These are phyloP conservation scores for Celoporthe dispersa DNA, from an alignment of 2,329 filamentous ascomycete species.

Conservation along the genomic window DNA sequence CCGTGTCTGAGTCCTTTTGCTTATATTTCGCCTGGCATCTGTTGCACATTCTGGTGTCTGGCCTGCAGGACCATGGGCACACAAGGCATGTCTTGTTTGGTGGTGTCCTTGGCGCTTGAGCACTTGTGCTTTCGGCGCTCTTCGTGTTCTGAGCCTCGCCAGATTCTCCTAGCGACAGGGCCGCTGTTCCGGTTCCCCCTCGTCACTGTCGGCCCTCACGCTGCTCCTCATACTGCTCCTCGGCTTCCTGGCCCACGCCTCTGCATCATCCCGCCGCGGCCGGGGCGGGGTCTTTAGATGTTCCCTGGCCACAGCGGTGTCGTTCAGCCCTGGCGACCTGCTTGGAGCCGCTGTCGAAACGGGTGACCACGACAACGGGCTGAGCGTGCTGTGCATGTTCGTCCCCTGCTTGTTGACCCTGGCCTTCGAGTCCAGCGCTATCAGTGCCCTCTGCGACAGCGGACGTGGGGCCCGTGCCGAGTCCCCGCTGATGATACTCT, in stretches of 20 bases:
- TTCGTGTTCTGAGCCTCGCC: not conserved
- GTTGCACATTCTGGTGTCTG: conserved; percentile 13
- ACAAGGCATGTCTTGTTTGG: conserved; percentile 1
- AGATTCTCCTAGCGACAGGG: not conserved
- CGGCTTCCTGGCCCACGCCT: not conserved
- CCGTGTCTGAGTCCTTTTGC: conserved; percentile 1
- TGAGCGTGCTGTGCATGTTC: conserved; percentile 7
- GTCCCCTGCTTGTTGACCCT: not conserved
- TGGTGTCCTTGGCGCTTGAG: not conserved
- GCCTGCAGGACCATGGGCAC: conserved; percentile 12
- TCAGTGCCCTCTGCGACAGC: conserved; percentile 25
- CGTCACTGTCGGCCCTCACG: not conserved
- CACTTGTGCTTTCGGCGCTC: not conserved
- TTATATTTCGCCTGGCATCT: conserved; percentile 13
- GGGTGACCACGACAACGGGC: conserved; percentile 6
- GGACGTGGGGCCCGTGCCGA: conserved; percentile 16
- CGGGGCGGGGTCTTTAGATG: not conserved
- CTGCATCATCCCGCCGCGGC: not conserved
- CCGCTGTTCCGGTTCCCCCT: not conserved
- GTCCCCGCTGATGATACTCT: conserved; percentile 16
- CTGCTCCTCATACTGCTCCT: not conserved
- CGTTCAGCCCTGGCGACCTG: too few species aligned
- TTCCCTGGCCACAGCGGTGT: not conserved
- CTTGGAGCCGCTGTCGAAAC: not conserved
- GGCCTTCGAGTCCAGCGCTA: conserved; percentile 3